These are phyloP conservation scores for Cornus controversa DNA, from an alignment of 148 eudicot species.

Conservation along the genomic window DNA sequence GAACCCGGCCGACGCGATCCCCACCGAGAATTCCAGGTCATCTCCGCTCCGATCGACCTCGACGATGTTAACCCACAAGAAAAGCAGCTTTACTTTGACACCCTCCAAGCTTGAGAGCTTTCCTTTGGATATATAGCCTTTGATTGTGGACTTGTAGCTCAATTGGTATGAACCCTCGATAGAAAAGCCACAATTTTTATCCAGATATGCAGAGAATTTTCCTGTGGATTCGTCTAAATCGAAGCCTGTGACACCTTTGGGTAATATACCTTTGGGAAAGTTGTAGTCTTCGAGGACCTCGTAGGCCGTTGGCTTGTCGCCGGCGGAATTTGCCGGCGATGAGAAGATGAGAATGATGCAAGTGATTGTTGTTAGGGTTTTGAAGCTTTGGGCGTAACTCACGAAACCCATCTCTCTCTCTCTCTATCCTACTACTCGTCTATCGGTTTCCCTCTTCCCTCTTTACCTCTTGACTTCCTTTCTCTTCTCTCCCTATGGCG, in stretches of 20 bases:
- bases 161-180: slow-evolving; percentile 38
- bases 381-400: not conserved
- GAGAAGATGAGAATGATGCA: not conserved
- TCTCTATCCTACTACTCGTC: not conserved
- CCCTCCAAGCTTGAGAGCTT: slow-evolving; percentile 27
- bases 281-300: slow-evolving; percentile 32
- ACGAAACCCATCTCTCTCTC: not conserved
- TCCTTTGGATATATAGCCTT: slow-evolving; percentile 24
- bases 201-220: slow-evolving; percentile 21
- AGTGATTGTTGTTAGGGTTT: not conserved
- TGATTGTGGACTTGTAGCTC: slow-evolving; percentile 30
- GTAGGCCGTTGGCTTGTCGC: slow-evolving; percentile 28
- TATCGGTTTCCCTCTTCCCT: too few relatives aligned
- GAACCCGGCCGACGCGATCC: slow-evolving; percentile 45
- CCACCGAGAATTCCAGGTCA: slow-evolving; percentile 44
- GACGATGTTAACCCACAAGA: slow-evolving; percentile 41
- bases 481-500: not conserved
- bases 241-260: slow-evolving; percentile 43
- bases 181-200: slow-evolving; percentile 25
- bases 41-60: slow-evolving; percentile 32
- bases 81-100: slow-evolving; percentile 36
- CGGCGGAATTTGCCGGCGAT: not conserved
- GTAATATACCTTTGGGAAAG: slow-evolving; percentile 43
- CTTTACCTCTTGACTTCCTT: too few relatives aligned
- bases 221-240: slow-evolving; percentile 37